These are phyloP conservation scores for Capronia americana DNA, from an alignment of 2,329 filamentous ascomycete genomes.

Conservation along the genomic window DNA sequence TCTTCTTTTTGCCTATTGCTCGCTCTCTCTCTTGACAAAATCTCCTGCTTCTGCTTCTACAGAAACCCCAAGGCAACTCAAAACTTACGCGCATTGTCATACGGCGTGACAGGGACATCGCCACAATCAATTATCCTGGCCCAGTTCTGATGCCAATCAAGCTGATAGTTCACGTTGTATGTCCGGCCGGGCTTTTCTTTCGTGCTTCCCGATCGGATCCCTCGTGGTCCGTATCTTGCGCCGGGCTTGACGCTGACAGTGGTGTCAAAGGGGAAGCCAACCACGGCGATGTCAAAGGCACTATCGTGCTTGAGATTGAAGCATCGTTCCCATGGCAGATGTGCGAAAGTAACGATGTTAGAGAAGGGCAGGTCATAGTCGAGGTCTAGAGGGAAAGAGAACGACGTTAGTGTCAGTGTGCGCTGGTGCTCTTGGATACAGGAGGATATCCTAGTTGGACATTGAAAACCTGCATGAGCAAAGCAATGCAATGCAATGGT, in stretches of 20 bases:
- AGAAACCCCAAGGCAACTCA: slow-evolving; percentile 19
- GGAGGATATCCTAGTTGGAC: too few species aligned
- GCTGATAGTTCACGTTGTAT: slow-evolving; percentile 25
- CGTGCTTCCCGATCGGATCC: slow-evolving; percentile 21
- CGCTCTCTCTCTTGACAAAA: slow-evolving; percentile 16
- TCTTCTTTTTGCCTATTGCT: slow-evolving; percentile 2
- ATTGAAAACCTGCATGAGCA: too few species aligned
- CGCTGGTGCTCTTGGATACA: too few species aligned
- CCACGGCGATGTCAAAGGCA: slow-evolving; percentile 19
- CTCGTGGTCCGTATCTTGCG: slow-evolving; percentile 24
- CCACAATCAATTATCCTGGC: slow-evolving; percentile 29
- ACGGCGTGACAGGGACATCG: slow-evolving; percentile 27
- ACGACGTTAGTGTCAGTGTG: too few species aligned
- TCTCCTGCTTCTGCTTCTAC: slow-evolving; percentile 17
- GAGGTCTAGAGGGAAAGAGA: too few species aligned
- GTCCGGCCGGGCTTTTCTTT: not conserved
- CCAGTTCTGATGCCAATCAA: slow-evolving; percentile 20
- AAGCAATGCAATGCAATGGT: too few species aligned
- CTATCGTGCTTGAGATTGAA: too few species aligned
- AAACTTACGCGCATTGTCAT: slow-evolving; percentile 24
- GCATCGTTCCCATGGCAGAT: too few species aligned
- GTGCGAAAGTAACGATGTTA: too few species aligned
- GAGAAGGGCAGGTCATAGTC: too few species aligned
- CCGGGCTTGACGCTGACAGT: slow-evolving; percentile 18
- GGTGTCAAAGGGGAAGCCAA: slow-evolving; percentile 28